A percentile compares a stretch with the other conserved stretches of the same genome.
phyloP scores from a whole-genome alignment of 306 rosid species.

The Castanea mollissima region DNA sequence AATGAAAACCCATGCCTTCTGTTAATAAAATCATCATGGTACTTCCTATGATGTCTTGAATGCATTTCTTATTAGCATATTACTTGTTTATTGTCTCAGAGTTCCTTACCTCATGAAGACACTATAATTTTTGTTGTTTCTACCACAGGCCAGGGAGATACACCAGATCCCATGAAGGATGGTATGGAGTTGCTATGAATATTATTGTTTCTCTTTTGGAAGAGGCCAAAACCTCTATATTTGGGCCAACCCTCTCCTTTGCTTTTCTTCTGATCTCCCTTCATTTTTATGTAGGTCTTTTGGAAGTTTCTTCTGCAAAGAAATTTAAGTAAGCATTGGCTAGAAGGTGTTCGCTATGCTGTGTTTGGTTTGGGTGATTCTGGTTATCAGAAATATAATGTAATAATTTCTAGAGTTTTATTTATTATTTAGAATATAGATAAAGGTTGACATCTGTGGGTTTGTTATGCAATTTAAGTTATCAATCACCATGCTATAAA shows the following conservation, averaged over 20 bases:
- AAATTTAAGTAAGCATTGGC: slow-evolving; percentile 66
- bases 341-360: slow-evolving; percentile 63
- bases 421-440: background rate
- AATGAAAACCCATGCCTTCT: background rate
- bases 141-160: slow-evolving; percentile 95
- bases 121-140: slow-evolving; percentile 85
- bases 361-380: slow-evolving; percentile 97
- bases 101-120: slow-evolving; percentile 51
- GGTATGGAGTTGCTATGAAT: background rate
- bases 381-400: slow-evolving; percentile 85
- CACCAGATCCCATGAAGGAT: slow-evolving; percentile 94
- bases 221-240: background rate
- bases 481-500: background rate
- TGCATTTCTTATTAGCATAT: background rate
- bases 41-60: background rate
- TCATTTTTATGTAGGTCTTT: slow-evolving; percentile 54
- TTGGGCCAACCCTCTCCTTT: background rate
- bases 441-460: background rate
- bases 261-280: background rate
- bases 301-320: slow-evolving; percentile 86
- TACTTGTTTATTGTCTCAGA: slow-evolving; percentile 40
- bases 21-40: slow-evolving; percentile 1
- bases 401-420: slow-evolving; percentile 31
- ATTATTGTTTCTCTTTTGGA: background rate
- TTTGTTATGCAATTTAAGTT: background rate